Conservation (phyloP, 2,329 filamentous ascomycete species). For the Aspergillus quadricinctus region DNA sequence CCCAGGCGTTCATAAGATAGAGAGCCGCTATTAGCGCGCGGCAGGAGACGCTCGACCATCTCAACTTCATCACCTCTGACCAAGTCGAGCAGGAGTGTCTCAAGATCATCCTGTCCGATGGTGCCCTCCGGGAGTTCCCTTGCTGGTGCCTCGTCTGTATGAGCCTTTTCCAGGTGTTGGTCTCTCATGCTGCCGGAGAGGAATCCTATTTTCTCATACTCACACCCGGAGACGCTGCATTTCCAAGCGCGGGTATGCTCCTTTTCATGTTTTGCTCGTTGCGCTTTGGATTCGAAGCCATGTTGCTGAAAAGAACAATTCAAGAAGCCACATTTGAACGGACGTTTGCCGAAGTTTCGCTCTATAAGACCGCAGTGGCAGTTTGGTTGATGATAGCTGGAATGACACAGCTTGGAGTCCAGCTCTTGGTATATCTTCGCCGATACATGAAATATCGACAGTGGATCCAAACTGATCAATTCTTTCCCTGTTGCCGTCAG, state of each 20-base stretch:
- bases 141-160: not conserved
- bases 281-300: not conserved
- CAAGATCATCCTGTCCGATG: too few relatives aligned
- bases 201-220: slow-evolving; percentile 2
- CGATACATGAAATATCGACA: not conserved
- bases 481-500: not conserved
- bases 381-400: too few relatives aligned
- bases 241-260: not conserved
- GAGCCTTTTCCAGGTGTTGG: slow-evolving; percentile 1
- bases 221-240: slow-evolving; percentile 1
- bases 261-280: not conserved
- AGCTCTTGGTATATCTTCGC: not conserved
- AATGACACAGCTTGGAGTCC: too few relatives aligned
- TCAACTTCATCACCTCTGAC: not conserved
- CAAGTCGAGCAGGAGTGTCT: not conserved
- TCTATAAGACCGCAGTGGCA: not conserved
- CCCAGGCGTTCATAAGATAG: too few relatives aligned
- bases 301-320: slow-evolving; percentile 1
- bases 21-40: too few relatives aligned
- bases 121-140: too few relatives aligned
- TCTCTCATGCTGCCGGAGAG: not conserved
- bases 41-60: too few relatives aligned
- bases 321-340: slow-evolving; percentile 2
- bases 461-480: not conserved
- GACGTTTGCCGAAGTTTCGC: not conserved